Evolutionary conservation across 169 alveolate species (phyloP).

Genomic region (Plasmodium billcollinsi): DNA sequence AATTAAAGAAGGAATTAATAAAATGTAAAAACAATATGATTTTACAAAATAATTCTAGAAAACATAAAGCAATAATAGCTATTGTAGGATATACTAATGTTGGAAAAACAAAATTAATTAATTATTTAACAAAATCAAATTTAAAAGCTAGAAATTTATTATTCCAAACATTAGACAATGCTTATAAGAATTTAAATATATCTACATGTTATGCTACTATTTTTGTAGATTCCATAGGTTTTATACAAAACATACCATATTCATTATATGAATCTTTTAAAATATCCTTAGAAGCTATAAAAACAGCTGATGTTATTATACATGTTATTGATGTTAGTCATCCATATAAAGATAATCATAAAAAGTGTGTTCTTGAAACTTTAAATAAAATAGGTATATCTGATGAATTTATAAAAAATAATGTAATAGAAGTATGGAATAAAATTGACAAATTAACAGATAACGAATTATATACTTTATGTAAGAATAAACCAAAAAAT

Average conservation of each 20-base stretch:
- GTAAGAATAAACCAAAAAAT: constrained; percentile 56
- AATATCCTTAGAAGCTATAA: constrained; percentile 89
- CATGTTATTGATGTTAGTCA: constrained; percentile 89
- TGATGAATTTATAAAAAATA: constrained; percentile 79
- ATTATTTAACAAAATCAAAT: constrained; percentile 87
- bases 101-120: constrained; percentile 93
- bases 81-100: constrained; percentile 93
- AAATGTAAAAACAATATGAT: constrained; percentile 79
- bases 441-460: constrained; percentile 89
- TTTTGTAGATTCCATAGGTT: constrained; percentile 93
- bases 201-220: constrained; percentile 83
- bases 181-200: constrained; percentile 82
- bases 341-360: constrained; percentile 83
- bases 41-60: constrained; percentile 67
- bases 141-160: constrained; percentile 87
- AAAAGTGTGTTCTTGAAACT: constrained; percentile 89
- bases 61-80: constrained; percentile 85
- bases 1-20: constrained; percentile 85
- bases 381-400: constrained; percentile 87
- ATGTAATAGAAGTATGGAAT: constrained; percentile 94
- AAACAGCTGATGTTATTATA: constrained; percentile 89
- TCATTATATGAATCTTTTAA: constrained; percentile 89
- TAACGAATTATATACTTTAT: constrained; percentile 32
- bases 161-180: constrained; percentile 87
- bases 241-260: constrained; percentile 93